These are phyloP conservation scores for Aspergillus phoenicis DNA, from an alignment of 2,329 filamentous ascomycete species.

Conservation along the genomic window DNA sequence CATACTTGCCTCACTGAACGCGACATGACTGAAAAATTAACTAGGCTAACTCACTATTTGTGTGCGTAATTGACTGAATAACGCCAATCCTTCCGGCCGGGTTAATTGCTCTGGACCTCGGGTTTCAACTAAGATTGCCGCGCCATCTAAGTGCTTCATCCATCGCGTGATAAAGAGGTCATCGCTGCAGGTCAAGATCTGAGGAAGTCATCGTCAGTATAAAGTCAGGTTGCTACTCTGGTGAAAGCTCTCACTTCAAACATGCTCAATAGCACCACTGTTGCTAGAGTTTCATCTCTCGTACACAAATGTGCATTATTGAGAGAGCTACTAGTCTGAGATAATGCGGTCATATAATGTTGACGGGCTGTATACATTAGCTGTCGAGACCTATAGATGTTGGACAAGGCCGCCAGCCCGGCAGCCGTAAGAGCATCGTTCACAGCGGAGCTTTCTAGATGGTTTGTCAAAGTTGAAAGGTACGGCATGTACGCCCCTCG, in stretches of 20 bases:
- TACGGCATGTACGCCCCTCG: background rate
- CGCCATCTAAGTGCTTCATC: conserved; percentile 7
- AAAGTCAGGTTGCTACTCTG: background rate
- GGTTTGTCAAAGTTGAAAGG: background rate
- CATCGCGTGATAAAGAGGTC: background rate
- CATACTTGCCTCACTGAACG: too few relatives aligned
- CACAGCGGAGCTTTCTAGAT: background rate
- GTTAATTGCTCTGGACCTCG: background rate
- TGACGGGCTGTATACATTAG: background rate
- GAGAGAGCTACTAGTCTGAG: background rate
- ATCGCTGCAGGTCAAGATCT: conserved; percentile 1
- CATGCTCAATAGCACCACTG: conserved; percentile 5
- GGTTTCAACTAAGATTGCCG: background rate
- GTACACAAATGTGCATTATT: background rate
- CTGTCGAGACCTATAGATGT: background rate
- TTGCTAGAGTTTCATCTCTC: conserved; percentile 3
- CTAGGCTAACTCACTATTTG: background rate
- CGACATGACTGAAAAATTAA: too few relatives aligned
- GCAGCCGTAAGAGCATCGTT: conserved; percentile 1
- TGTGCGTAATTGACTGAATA: conserved; percentile 5
- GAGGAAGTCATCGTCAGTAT: too few relatives aligned
- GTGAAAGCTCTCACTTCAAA: background rate
- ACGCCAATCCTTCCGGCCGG: background rate
- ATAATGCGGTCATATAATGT: background rate
- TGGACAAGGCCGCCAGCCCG: background rate